Percentiles rank a stretch among this genome's conserved stretches.
phyloP scores from a whole-genome alignment of 306 rosid species.

The Trichosanthes cucumerina region DNA sequence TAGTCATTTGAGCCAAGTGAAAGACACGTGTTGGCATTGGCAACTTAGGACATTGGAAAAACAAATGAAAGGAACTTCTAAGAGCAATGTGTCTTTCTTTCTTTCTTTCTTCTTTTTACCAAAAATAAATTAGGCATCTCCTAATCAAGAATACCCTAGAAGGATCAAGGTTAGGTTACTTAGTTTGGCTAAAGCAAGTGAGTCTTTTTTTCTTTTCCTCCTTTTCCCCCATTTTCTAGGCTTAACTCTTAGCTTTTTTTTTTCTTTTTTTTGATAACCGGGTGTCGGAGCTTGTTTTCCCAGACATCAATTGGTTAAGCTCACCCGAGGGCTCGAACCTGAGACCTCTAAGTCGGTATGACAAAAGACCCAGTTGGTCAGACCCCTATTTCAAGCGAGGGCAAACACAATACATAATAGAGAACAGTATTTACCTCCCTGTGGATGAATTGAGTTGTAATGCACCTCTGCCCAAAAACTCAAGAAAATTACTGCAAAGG shows the following conservation, averaged over 20 bases:
- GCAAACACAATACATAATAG: not conserved
- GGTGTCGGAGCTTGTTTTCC: too few species aligned
- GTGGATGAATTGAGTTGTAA: conserved; percentile 84
- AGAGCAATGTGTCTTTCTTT: not conserved
- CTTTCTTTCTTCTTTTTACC: not conserved
- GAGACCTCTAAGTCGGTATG: too few species aligned
- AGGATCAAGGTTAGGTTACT: not conserved
- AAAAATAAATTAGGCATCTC: not conserved
- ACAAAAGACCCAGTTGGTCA: too few species aligned
- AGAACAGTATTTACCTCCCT: conserved; percentile 50
- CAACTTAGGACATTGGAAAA: not conserved
- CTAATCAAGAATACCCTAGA: not conserved
- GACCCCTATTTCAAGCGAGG: not conserved
- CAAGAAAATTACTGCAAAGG: conserved; percentile 59
- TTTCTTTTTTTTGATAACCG: too few species aligned
- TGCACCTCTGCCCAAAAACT: conserved; percentile 99
- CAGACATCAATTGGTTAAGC: too few species aligned
- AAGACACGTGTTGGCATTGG: not conserved
- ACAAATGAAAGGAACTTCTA: not conserved
- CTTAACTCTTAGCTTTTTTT: not conserved
- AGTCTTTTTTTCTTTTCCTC: too few species aligned
- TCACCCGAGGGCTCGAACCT: too few species aligned
- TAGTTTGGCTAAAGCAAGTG: conserved; percentile 1
- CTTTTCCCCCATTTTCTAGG: not conserved
- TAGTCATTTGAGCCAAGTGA: not conserved